Evolutionary conservation across 2,329 filamentous ascomycete genomes (phyloP).

Genomic region (Trichoderma sp.): DNA sequence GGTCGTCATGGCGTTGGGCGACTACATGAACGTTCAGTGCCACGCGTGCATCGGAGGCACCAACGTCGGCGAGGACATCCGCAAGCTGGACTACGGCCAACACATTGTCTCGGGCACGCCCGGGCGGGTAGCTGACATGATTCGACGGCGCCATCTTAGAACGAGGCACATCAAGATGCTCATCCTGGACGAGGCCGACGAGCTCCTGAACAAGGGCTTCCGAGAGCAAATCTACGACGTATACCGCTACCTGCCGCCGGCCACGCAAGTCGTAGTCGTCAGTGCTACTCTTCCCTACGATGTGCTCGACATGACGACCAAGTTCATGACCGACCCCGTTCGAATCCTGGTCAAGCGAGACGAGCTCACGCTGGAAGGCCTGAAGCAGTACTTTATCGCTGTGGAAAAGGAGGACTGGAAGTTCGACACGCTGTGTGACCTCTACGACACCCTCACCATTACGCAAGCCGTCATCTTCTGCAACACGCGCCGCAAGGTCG

Average conservation of each 20-base stretch:
- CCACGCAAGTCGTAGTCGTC: slow-evolving; percentile 97
- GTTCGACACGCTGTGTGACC: slow-evolving; percentile 96
- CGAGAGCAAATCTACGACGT: slow-evolving; percentile 99
- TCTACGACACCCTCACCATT: slow-evolving; percentile 98
- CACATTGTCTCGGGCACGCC: slow-evolving; percentile 97
- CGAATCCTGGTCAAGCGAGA: slow-evolving; percentile 98
- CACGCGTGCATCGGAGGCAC: slow-evolving; percentile 98
- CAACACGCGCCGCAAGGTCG: slow-evolving; percentile 98
- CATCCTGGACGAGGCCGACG: slow-evolving; percentile 63
- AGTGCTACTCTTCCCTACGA: slow-evolving; percentile 97
- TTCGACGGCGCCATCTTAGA: slow-evolving; percentile 58
- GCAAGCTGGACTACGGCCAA: slow-evolving; percentile 95
- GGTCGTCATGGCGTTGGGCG: slow-evolving; percentile 98
- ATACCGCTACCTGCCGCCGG: slow-evolving; percentile 92
- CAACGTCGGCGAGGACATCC: slow-evolving; percentile 96
- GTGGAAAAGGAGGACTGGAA: slow-evolving; percentile 99
- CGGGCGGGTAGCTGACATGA: slow-evolving; percentile 79
- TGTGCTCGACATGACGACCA: slow-evolving; percentile 98
- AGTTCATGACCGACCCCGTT: slow-evolving; percentile 99
- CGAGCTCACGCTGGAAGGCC: slow-evolving; percentile 92
- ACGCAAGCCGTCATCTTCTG: slow-evolving; percentile 99
- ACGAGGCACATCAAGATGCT: slow-evolving; percentile 67
- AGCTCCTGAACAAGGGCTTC: slow-evolving; percentile 86
- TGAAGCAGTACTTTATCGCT: slow-evolving; percentile 99
- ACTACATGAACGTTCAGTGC: slow-evolving; percentile 99